phyloP scores from a whole-genome alignment of 371 early-diverging fungal genomes.

The Zancudomyces culisetae region DNA sequence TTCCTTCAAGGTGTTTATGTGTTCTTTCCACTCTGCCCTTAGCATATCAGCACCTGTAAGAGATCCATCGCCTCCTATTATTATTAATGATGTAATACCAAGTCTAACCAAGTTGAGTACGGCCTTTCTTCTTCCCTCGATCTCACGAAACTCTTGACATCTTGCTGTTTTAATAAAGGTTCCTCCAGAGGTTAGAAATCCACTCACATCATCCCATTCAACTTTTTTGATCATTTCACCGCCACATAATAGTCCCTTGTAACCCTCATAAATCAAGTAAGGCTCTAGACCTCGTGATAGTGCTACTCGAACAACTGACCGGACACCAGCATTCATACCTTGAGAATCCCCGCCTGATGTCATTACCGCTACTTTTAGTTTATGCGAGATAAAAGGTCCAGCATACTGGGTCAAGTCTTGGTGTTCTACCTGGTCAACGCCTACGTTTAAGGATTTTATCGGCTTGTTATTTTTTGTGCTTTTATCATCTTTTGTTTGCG shows the following conservation, averaged over 20 bases:
- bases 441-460: background rate
- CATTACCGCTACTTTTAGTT: slow-evolving; percentile 35
- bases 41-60: slow-evolving; percentile 91
- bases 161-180: slow-evolving; percentile 96
- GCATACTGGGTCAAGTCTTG: no score
- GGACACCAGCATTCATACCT: slow-evolving; percentile 98
- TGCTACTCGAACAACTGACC: slow-evolving; percentile 84
- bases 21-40: slow-evolving; percentile 76
- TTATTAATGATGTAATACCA: slow-evolving; percentile 88
- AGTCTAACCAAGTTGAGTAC: slow-evolving; percentile 70
- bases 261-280: slow-evolving; percentile 90
- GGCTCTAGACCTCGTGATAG: slow-evolving; percentile 66
- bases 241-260: slow-evolving; percentile 92
- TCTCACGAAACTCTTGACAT: slow-evolving; percentile 64
- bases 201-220: slow-evolving; percentile 80
- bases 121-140: slow-evolving; percentile 75
- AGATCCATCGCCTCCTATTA: slow-evolving; percentile 98
- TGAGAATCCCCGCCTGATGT: slow-evolving; percentile 99
- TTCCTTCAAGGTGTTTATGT: slow-evolving; percentile 52
- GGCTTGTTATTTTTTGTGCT: background rate
- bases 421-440: background rate
- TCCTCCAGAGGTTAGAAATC: slow-evolving; percentile 76
- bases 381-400: background rate
- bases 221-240: slow-evolving; percentile 70
- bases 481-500: background rate